Conservation (phyloP, 441 rosid genomes). For the Euphorbia schlechtendalii region DNA sequence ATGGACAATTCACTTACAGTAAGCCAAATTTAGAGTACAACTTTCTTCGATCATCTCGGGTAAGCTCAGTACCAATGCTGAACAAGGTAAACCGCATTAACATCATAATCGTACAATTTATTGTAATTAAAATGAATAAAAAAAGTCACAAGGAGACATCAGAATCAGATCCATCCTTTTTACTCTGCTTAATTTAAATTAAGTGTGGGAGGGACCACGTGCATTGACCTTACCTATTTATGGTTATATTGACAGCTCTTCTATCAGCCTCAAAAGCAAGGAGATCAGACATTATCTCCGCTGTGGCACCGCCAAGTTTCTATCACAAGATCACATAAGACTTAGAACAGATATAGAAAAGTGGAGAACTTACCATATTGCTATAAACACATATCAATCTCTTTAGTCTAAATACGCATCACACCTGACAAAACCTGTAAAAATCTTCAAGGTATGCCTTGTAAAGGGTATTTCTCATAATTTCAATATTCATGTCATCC, state of each 20-base stretch:
- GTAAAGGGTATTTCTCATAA: constrained; percentile 98
- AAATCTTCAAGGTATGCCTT: constrained; percentile 98
- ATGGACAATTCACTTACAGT: constrained; percentile 47
- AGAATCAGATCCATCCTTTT: neutral
- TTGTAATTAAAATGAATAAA: neutral
- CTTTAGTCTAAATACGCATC: neutral
- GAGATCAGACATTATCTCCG: constrained; percentile 96
- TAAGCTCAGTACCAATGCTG: constrained; percentile 98
- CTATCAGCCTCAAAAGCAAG: constrained; percentile 95
- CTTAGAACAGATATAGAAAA: constrained; percentile 4
- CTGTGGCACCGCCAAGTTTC: constrained; percentile 98
- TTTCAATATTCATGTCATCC: constrained; percentile 99
- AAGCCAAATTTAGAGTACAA: constrained; percentile 89
- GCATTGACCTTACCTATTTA: constrained; percentile 53
- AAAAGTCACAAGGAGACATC: neutral
- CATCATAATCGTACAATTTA: neutral
- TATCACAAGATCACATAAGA: constrained; percentile 19
- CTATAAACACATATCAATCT: constrained; percentile 3
- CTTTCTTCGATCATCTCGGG: constrained; percentile 93
- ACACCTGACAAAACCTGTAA: constrained; percentile 90
- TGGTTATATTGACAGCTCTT: constrained; percentile 89
- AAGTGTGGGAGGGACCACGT: neutral
- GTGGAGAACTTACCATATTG: neutral
- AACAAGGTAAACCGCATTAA: constrained; percentile 5
- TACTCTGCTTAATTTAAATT: neutral